phyloP scores from a whole-genome alignment of 352 stramenopile genomes.

The Globisporangium sylvaticum region DNA sequence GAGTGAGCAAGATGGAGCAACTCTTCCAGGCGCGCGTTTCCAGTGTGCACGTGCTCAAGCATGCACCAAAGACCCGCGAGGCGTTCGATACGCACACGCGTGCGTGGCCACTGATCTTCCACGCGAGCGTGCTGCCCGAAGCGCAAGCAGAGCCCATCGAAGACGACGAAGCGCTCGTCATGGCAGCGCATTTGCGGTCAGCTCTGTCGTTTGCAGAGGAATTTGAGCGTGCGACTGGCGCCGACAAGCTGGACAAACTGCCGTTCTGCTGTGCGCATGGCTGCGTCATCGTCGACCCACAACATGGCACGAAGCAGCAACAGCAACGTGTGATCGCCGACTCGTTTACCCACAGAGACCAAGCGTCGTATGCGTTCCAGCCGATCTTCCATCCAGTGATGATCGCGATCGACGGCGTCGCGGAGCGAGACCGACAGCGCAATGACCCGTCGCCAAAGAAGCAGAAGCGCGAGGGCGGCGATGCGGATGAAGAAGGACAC shows the following conservation, averaged over 20 bases:
- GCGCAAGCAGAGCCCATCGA: slow-evolving; percentile 35
- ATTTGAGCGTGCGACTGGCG: slow-evolving; percentile 14
- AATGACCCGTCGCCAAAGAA: slow-evolving; percentile 32
- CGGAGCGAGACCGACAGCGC: slow-evolving; percentile 47
- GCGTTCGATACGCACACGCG: slow-evolving; percentile 58
- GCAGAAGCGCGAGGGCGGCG: slow-evolving; percentile 21
- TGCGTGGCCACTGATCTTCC: slow-evolving; percentile 75
- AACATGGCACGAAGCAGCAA: slow-evolving; percentile 12
- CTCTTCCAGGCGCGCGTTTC: slow-evolving; percentile 48
- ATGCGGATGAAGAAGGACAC: neutral
- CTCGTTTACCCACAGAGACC: slow-evolving; percentile 9
- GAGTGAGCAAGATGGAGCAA: slow-evolving; percentile 21
- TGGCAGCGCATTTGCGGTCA: slow-evolving; percentile 22
- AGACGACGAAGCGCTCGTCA: slow-evolving; percentile 30
- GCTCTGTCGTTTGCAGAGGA: slow-evolving; percentile 23
- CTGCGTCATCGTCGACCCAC: slow-evolving; percentile 56
- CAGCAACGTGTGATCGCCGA: slow-evolving; percentile 15
- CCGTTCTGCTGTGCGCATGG: slow-evolving; percentile 43
- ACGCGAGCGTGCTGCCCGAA: slow-evolving; percentile 56
- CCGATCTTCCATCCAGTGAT: slow-evolving; percentile 68
- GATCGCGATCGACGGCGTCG: slow-evolving; percentile 62
- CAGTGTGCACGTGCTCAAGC: slow-evolving; percentile 49
- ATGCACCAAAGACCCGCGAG: slow-evolving; percentile 49
- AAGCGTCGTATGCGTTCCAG: slow-evolving; percentile 31
- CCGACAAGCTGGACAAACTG: slow-evolving; percentile 2